Evolutionary conservation across 1,284 basidiomycete genomes (phyloP).

Genomic region (Fereydounia khargensis): DNA sequence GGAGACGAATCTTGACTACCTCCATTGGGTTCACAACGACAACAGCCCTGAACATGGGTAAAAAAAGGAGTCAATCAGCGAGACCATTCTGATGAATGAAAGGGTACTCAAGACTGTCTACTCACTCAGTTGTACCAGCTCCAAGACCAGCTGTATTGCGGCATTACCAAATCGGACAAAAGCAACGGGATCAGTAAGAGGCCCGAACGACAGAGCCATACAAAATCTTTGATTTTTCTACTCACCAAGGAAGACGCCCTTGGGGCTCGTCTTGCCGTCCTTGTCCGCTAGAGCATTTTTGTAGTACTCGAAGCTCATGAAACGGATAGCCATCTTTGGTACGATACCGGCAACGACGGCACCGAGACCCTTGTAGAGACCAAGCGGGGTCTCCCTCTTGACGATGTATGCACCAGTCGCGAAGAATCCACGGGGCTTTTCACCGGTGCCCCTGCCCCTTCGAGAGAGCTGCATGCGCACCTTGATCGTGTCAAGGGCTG

Average conservation of each 20-base stretch:
- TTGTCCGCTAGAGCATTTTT: constrained; percentile 77
- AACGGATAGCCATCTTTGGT: constrained; percentile 99
- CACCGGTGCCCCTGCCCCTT: constrained; percentile 35
- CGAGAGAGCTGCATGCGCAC: constrained; percentile 83
- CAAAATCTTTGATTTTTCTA: neutral
- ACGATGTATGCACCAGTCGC: constrained; percentile 89
- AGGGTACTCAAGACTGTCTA: too few species aligned
- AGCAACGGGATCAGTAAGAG: neutral
- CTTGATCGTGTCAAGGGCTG: constrained; percentile 85
- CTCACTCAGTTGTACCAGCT: constrained; percentile 76
- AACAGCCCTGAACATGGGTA: too few species aligned
- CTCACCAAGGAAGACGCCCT: constrained; percentile 72
- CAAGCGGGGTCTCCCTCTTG: constrained; percentile 85
- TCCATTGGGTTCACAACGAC: constrained; percentile 98
- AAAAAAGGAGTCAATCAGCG: too few species aligned
- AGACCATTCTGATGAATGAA: too few species aligned
- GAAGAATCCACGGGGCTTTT: constrained; percentile 80
- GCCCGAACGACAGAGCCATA: neutral
- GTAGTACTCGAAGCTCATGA: constrained; percentile 95
- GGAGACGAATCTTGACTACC: constrained; percentile 96
- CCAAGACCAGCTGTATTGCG: constrained; percentile 83
- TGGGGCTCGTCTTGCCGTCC: constrained; percentile 70
- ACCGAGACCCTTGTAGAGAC: constrained; percentile 96
- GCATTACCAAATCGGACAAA: too few species aligned
- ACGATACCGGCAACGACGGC: constrained; percentile 92